Conservation (phyloP, 164 flowering plant genomes). For the Amborella trichopoda region DNA sequence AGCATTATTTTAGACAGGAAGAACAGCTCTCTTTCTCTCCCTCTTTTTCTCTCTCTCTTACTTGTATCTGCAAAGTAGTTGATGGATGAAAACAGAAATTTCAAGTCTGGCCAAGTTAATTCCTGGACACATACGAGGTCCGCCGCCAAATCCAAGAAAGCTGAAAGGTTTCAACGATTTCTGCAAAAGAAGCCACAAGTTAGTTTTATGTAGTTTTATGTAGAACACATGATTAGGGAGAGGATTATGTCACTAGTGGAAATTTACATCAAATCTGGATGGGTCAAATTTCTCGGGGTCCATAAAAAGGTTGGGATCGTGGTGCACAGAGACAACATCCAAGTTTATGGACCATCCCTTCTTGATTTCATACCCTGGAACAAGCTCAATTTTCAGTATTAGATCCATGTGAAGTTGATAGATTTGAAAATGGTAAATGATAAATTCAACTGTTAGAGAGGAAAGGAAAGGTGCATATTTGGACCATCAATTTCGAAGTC, state of each 20-base stretch:
- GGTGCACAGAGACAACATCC: conserved; percentile 62
- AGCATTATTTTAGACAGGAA: too few relatives aligned
- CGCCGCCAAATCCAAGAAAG: conserved; percentile 57
- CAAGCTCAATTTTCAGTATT: background rate
- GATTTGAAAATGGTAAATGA: background rate
- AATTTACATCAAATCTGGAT: conserved; percentile 48
- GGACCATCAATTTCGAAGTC: conserved; percentile 55
- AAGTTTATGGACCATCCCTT: conserved; percentile 64
- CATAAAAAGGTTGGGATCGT: conserved; percentile 36
- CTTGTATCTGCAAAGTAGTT: conserved; percentile 53
- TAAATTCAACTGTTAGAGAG: background rate
- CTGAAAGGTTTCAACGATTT: conserved; percentile 34
- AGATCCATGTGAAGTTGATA: too few relatives aligned
- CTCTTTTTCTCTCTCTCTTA: conserved; percentile 12
- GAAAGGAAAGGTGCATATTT: background rate
- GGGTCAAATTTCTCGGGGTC: conserved; percentile 49
- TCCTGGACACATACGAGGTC: conserved; percentile 65
- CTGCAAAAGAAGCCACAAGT: too few relatives aligned
- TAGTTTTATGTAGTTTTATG: too few relatives aligned
- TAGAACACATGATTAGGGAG: too few relatives aligned
- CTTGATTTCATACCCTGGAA: conserved; percentile 39
- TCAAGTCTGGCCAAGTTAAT: conserved; percentile 53
- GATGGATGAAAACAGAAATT: conserved; percentile 49
- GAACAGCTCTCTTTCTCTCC: too few relatives aligned
- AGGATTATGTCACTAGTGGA: too few relatives aligned